A percentile compares a stretch with the other conserved stretches of the same genome.
Conservation (phyloP, 805 yeast species). For the Wickerhamomyces hampshirensis region DNA sequence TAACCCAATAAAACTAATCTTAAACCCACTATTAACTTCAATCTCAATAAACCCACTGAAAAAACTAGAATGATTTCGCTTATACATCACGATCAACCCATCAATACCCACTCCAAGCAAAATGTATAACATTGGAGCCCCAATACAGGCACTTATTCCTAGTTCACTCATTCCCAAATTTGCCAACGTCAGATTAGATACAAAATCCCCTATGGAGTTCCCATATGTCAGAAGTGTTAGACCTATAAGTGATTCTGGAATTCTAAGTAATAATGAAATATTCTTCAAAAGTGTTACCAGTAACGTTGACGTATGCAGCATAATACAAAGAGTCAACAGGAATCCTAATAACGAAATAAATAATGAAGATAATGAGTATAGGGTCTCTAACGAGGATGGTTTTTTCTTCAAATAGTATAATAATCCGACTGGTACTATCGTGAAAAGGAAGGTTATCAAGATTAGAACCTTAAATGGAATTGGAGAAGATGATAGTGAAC, state of each 20-base stretch:
- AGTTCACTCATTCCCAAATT: conserved; percentile 76
- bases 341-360: conserved; percentile 53
- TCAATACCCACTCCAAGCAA: conserved; percentile 78
- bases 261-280: conserved; percentile 50
- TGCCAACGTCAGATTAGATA: conserved; percentile 79
- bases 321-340: conserved; percentile 58
- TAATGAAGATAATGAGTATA: neutral
- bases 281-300: conserved; percentile 61
- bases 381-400: neutral
- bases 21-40: conserved; percentile 19
- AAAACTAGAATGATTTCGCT: too few species aligned
- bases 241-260: conserved; percentile 81
- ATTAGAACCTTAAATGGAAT: neutral
- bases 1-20: conserved; percentile 20
- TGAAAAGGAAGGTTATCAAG: neutral
- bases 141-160: conserved; percentile 95
- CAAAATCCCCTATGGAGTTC: conserved; percentile 85
- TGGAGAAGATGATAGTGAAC: neutral
- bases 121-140: conserved; percentile 79
- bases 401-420: neutral
- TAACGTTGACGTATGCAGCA: conserved; percentile 64
- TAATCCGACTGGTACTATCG: neutral
- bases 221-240: conserved; percentile 88
- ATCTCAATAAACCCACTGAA: conserved; percentile 9
- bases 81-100: conserved; percentile 42